Base-by-base conservation (phyloP, 169 alveolate species). In the Plasmodium fragile region DNA sequence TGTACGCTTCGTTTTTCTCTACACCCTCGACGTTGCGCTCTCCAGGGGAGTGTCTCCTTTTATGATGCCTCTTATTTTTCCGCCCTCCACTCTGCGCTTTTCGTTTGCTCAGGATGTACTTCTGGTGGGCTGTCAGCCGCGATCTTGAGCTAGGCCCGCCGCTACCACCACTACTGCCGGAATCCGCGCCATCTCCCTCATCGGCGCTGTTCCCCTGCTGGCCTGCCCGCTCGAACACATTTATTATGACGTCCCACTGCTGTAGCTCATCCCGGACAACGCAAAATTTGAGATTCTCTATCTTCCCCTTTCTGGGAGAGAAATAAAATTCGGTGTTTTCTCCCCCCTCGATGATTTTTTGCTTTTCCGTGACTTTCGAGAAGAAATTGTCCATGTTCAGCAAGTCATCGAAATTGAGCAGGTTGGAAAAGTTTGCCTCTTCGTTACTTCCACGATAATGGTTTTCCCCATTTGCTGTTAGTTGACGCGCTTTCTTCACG, bases 171-270 rank as follows among this genome's bases (percentile, higher is more conserved):
- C 55, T 53, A 52, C 13, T 18, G 25, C 8, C 25, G 25, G 6
- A 49, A 16, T 49, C 6, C 59, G 59, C 59, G 59, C 59, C 30
- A 22, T 55, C 28, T 11, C 39, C 55, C 8, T 55, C 70, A 30
- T 81, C 72, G 18, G 34, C 18, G 10, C 11, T 11, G 34, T 28
- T 13, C 22, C 25, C 18, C 8, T 84, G 36, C 43, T 84, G 10
- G 18, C 28, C 28, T 11, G 92, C 65, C 94, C 93, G 92, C 41
- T 96, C 97, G 55, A 93, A 82, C 2, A 97, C 96, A 45, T 95
- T 92, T 80, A 97, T 92, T 70, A 96, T 93, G 16, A 97, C 96
- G 69, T 97, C 96, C 98, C 98, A 97, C 91, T 97, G 98, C 91
- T 97, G 98, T 81, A 78, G 92, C 22, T 95, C 93, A 49, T 96